Base-by-base conservation (phyloP, 352 stramenopile genomes). In the Globisporangium takayamanum region DNA sequence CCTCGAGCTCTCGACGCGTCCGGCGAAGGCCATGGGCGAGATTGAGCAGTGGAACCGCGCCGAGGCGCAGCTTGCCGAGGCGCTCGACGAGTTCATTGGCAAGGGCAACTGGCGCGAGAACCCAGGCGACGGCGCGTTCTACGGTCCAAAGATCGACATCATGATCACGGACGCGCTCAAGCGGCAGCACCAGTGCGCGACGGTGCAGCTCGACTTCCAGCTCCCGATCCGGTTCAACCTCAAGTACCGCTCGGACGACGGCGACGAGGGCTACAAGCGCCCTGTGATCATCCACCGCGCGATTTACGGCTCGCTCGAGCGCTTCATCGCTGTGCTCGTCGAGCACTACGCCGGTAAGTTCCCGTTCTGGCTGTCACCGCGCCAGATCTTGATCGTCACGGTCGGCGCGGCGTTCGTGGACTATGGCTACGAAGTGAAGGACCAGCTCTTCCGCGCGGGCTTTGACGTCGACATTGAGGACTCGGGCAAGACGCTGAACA, bases 141-240 rank as follows among this genome's bases (percentile, higher is more conserved):
- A 99, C 71, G 95, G 96, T 1, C 96, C 96, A 16, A 98, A 98
- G 75, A 99, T 99, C 67, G 96, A 99, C 73, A 87, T 99, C 72
- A 87, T 98, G 59, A 97, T 99, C 62, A 91, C 87, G 53, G 96
- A 99, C 78, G 95, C 95, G 12, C 91, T 99, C 57, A 88, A 97
- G 62, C 88, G 96, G 26, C 86, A 96, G 64, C 98, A 97, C 80
- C 96, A 99, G 69, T 99, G 95, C 70, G 97, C 88, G 15, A 99
- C 96, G 14, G 94, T 99, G 41, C 96, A 99, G 70, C 92, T 97
- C 59, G 96, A 99, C 75, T 99, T 99, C 67, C 98, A 99, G 72
- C 68, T 99, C 46, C 96, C 96, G 22, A 87, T 96, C 44, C 87
- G 97, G 55, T 99, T 99, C 64, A 88, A 94, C 61, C 83, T 98